phyloP scores from a whole-genome alignment of 1,284 basidiomycete genomes.

The Leccinum subatratum region DNA sequence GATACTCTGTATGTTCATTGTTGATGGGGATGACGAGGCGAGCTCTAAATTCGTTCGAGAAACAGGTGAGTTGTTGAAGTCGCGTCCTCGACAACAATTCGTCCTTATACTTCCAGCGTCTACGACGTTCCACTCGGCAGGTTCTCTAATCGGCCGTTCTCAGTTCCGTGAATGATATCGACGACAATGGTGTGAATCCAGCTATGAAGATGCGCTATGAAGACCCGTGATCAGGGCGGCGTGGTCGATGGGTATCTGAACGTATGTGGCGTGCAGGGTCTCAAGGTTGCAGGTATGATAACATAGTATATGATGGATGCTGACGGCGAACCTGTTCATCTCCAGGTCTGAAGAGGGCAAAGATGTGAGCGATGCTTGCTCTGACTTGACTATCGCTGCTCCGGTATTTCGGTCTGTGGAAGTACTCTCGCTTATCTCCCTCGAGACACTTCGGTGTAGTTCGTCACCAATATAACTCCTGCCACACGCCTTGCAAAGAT shows the following conservation, averaged over 20 bases:
- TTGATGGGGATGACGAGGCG: conserved; percentile 49
- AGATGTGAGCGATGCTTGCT: too few relatives aligned
- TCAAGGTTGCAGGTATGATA: conserved; percentile 24
- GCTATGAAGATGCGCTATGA: conserved; percentile 29
- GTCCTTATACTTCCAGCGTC: conserved; percentile 29
- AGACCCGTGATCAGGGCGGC: conserved; percentile 15
- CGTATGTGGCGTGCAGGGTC: conserved; percentile 18
- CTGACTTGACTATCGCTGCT: too few relatives aligned
- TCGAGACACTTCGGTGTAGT: too few relatives aligned
- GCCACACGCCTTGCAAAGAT: too few relatives aligned
- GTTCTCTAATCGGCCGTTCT: conserved; percentile 8
- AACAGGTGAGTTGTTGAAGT: conserved; percentile 20
- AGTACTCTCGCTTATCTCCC: too few relatives aligned
- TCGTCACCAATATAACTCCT: too few relatives aligned
- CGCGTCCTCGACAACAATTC: neutral
- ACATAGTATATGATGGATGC: neutral
- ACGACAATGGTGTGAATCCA: neutral
- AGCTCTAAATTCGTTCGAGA: conserved; percentile 42
- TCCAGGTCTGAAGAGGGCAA: too few relatives aligned
- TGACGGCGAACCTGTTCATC: neutral
- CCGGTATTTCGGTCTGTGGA: too few relatives aligned
- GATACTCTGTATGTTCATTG: too few relatives aligned
- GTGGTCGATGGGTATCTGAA: conserved; percentile 23
- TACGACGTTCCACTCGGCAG: conserved; percentile 55
- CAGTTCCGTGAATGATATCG: neutral